Conservation (phyloP, 352 stramenopile genomes). For the Phytophthora sojae region DNA sequence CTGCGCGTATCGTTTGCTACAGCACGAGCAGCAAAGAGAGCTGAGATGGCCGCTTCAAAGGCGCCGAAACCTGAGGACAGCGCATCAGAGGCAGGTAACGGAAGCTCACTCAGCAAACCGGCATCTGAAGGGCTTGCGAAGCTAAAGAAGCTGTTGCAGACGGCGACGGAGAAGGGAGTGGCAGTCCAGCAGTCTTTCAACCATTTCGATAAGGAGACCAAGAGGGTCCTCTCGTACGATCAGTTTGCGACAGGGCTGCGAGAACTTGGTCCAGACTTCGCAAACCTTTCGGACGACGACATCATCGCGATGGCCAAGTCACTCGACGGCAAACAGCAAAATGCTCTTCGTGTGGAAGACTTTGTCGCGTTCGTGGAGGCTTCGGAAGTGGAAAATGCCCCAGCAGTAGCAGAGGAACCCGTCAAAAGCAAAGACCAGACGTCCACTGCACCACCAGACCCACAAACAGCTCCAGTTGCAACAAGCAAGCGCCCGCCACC, state of each 20-base stretch:
- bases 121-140: constrained; percentile 37
- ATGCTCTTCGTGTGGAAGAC: constrained; percentile 49
- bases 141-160: constrained; percentile 58
- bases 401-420: neutral
- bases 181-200: constrained; percentile 61
- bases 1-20: constrained; percentile 43
- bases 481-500: constrained; percentile 18
- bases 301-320: constrained; percentile 43
- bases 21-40: constrained; percentile 30
- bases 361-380: constrained; percentile 42
- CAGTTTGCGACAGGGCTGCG: constrained; percentile 61
- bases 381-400: neutral
- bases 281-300: constrained; percentile 38
- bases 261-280: constrained; percentile 52
- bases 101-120: constrained; percentile 3
- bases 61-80: neutral
- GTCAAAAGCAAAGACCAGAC: neutral
- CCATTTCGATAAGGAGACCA: constrained; percentile 84
- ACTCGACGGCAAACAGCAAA: constrained; percentile 43
- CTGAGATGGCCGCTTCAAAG: constrained; percentile 14
- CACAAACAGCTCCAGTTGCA: neutral
- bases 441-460: neutral
- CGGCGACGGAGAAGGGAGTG: constrained; percentile 55
- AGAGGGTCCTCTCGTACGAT: constrained; percentile 56
- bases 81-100: neutral